phyloP scores from a whole-genome alignment of 495 filamentous ascomycete genomes.

The Letharia columbiana region DNA sequence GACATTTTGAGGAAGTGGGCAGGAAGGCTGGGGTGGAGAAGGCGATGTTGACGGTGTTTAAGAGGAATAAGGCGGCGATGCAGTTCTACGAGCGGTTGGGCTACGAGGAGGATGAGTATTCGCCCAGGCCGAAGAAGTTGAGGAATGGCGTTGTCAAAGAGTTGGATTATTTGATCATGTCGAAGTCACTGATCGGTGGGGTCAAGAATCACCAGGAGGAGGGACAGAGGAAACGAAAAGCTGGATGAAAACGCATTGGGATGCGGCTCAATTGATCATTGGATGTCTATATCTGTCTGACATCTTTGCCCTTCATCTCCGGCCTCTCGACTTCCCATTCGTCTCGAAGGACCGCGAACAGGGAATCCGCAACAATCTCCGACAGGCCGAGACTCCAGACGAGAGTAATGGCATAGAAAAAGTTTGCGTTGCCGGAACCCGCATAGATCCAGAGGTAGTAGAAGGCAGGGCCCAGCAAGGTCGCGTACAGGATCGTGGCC shows the following conservation, averaged over 20 bases:
- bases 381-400: constrained; percentile 91
- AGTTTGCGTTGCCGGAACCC: constrained; percentile 95
- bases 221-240: constrained; percentile 12
- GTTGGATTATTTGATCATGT: constrained; percentile 64
- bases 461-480: constrained; percentile 85
- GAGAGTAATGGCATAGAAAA: constrained; percentile 97
- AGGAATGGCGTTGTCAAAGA: constrained; percentile 56
- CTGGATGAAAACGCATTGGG: neutral
- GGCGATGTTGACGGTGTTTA: constrained; percentile 79
- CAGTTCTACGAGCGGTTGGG: constrained; percentile 62
- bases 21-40: constrained; percentile 48
- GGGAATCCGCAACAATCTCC: constrained; percentile 67
- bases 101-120: constrained; percentile 58
- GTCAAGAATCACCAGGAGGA: neutral
- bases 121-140: constrained; percentile 52
- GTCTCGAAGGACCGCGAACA: constrained; percentile 83
- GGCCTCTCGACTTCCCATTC: constrained; percentile 92
- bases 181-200: constrained; percentile 40
- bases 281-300: constrained; percentile 64
- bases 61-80: constrained; percentile 51
- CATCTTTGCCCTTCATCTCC: constrained; percentile 78
- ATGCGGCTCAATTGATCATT: neutral
- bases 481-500: constrained; percentile 74
- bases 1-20: constrained; percentile 37
- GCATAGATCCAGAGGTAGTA: constrained; percentile 99